Conservation (phyloP, 2,329 filamentous ascomycete genomes). For the Rosellinia necatrix region DNA sequence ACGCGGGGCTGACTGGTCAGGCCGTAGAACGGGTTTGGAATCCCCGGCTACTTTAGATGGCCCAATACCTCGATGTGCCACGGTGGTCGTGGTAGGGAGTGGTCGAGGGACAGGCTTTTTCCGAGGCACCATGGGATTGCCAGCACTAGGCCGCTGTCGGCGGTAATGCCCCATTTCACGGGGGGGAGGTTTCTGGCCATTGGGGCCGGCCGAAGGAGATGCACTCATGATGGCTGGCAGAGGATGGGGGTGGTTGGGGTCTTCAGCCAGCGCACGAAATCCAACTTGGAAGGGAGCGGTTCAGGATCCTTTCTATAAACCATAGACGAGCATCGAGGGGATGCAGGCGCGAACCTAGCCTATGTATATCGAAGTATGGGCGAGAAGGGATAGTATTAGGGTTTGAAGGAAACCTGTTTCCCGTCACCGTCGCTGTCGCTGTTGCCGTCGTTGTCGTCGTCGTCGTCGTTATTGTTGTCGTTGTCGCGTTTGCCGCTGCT, state of each 20-base stretch:
- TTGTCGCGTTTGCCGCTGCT: background rate
- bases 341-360: background rate
- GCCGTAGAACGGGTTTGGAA: constrained; percentile 29
- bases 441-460: background rate
- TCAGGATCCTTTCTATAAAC: constrained; percentile 14
- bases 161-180: constrained; percentile 47
- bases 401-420: too few relatives aligned
- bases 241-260: background rate
- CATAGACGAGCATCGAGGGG: constrained; percentile 22
- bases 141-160: constrained; percentile 54
- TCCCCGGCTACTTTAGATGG: constrained; percentile 29
- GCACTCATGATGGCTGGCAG: constrained; percentile 46
- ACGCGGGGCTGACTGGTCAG: constrained; percentile 35
- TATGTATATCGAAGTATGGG: background rate
- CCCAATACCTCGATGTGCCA: constrained; percentile 36
- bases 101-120: constrained; percentile 54
- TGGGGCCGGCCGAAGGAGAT: constrained; percentile 50
- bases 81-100: constrained; percentile 37
- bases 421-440: background rate
- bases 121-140: constrained; percentile 66
- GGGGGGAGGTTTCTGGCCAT: constrained; percentile 52
- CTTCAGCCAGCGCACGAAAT: constrained; percentile 8
- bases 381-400: background rate
- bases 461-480: background rate
- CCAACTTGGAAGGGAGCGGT: background rate